Evolutionary conservation across 208 protist genomes (phyloP).

Genomic region (Lotmaria passim): DNA sequence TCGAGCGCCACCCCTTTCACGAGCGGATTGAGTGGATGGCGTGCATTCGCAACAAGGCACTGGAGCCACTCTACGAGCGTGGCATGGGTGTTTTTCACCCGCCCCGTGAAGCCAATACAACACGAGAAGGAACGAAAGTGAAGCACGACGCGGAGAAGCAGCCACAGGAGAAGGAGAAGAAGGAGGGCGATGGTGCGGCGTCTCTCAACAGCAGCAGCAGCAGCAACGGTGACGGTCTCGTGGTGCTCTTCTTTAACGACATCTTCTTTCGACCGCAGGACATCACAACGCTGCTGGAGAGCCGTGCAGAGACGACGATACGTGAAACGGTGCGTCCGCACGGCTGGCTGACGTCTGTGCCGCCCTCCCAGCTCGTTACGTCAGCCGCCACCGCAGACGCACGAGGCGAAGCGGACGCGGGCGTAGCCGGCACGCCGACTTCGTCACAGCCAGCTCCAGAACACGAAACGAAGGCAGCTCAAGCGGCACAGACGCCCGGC

Average conservation of each 20-base stretch:
- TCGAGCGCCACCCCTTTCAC: slow-evolving; percentile 43
- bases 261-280: slow-evolving; percentile 74
- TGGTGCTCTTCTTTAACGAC: slow-evolving; percentile 85
- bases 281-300: slow-evolving; percentile 68
- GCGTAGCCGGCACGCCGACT: too few relatives aligned
- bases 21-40: slow-evolving; percentile 85
- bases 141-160: background rate
- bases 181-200: background rate
- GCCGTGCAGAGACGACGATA: slow-evolving; percentile 40
- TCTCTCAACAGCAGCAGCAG: too few relatives aligned
- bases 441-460: too few relatives aligned
- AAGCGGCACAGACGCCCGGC: background rate
- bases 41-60: slow-evolving; percentile 80
- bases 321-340: slow-evolving; percentile 22
- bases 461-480: background rate
- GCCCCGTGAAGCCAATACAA: background rate
- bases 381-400: background rate
- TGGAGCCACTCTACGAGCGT: slow-evolving; percentile 62
- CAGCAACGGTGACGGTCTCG: slow-evolving; percentile 46
- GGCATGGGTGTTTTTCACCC: slow-evolving; percentile 54
- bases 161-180: background rate
- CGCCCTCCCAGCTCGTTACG: background rate
- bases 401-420: background rate
- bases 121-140: background rate
- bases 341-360: slow-evolving; percentile 21